A percentile compares a stretch with the other conserved stretches of the same genome.
Conservation (phyloP, 352 stramenopile genomes). For the Blastocystis sp. region DNA sequence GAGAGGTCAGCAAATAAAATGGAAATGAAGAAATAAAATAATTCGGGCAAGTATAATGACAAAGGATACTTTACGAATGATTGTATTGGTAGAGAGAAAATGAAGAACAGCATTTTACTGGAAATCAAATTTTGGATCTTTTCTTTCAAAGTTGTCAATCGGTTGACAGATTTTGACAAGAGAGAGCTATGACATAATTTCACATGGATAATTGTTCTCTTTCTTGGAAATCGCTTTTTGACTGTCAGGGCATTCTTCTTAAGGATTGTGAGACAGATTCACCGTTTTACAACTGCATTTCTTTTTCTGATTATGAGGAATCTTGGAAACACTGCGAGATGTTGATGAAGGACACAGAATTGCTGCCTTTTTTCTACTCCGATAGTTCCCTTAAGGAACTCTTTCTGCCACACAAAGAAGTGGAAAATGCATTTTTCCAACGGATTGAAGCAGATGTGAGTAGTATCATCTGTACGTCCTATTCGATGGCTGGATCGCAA, state of each 20-base stretch:
- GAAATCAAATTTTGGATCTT: neutral
- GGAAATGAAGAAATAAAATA: too few species aligned
- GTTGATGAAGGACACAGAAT: neutral
- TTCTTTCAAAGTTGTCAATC: constrained; percentile 16
- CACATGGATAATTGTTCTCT: constrained; percentile 7
- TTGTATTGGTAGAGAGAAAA: too few species aligned
- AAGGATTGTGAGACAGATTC: neutral
- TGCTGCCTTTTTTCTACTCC: neutral
- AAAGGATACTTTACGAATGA: too few species aligned
- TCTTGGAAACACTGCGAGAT: constrained; percentile 25
- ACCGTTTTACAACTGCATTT: neutral
- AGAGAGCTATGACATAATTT: neutral
- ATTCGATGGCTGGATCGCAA: neutral
- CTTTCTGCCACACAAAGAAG: neutral
- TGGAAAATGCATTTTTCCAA: neutral
- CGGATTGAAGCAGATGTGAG: neutral
- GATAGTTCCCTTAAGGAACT: neutral
- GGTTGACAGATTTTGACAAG: constrained; percentile 22
- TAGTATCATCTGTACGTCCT: neutral
- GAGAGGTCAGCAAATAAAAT: too few species aligned
- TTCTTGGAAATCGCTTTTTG: constrained; percentile 50
- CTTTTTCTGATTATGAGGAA: neutral
- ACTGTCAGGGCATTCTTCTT: neutral
- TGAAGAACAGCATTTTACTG: too few species aligned
- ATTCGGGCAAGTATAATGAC: too few species aligned